Base-by-base conservation (phyloP, 352 stramenopile genomes). In the Sclerospora graminicola region DNA sequence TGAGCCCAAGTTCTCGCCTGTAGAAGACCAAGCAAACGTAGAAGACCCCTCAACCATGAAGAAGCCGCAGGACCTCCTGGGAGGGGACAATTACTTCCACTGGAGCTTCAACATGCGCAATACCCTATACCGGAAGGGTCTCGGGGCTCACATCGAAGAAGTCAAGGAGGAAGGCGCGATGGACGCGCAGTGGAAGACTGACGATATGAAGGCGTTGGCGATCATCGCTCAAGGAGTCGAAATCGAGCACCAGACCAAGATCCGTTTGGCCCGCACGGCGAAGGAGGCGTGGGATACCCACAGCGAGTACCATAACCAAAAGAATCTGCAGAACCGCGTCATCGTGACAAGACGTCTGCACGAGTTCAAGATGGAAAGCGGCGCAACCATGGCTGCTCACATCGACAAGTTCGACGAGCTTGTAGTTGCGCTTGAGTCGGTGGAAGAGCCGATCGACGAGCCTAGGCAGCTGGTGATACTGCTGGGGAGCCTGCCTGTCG, bases 321-420 rank as follows among this genome's bases (percentile, higher is more conserved):
- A 29, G 16, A 47, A 29, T 13, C 26, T 45, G 1, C 38, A 27
- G 14, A 45, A 35, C 11, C 30, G 30, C 4, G 30, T 35, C 13
- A 35, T 8, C 8, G 15, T 35, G 30, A 35, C 26, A 45, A 16
- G 40, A 8, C 29, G 40, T 8, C 28, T 47, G 1, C 44, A 51
- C 11, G 43, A 51, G 34, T 31, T 44, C 24, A 39, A 38, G 40
- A 47, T 36, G 43, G 33, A 50, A 5, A 11, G 19, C 4, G 24
- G 16, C 11, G 16, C 35, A 16, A 13, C 26, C 0, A 54, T 54
- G 16, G 14, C 30, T 11, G 48, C 35, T 6, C 46, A 66, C 33
- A 16, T 65, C 16, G 50, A 62, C 45, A 33, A 38, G 0, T 57
- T 65, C 21, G 41, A 65, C n/a, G 49, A 71, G 26, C 40, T 60